These are phyloP conservation scores for Metarhizium sp. DNA, from an alignment of 2,329 filamentous ascomycete species.

Conservation along the genomic window DNA sequence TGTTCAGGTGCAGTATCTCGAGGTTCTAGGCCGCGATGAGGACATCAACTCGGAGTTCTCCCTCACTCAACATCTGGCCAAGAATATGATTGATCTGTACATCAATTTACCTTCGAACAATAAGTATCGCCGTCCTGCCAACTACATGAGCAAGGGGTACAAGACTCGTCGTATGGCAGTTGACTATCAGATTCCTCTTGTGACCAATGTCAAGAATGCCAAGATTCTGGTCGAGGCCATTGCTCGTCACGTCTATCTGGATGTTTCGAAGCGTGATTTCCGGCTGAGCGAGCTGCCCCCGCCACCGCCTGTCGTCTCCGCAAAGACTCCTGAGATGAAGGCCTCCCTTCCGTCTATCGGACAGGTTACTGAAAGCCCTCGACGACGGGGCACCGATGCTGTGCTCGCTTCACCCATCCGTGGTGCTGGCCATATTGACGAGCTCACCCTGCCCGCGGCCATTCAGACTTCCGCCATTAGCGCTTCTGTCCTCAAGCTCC, in stretches of 20 bases:
- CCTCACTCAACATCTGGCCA: constrained; percentile 88
- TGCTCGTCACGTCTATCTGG: constrained; percentile 76
- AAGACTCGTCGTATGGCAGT: constrained; percentile 95
- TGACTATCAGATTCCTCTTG: constrained; percentile 89
- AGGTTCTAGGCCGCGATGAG: constrained; percentile 71
- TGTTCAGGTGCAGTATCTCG: constrained; percentile 86
- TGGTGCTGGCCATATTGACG: constrained; percentile 26
- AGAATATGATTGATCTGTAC: constrained; percentile 97
- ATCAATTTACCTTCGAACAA: constrained; percentile 99
- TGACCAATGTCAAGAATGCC: constrained; percentile 98
- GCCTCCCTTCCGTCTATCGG: constrained; percentile 31
- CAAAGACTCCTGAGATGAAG: constrained; percentile 50
- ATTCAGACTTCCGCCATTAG: constrained; percentile 42
- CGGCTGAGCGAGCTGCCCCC: constrained; percentile 77
- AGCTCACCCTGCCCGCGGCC: constrained; percentile 36
- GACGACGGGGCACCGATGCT: constrained; percentile 19
- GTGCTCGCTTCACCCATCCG: constrained; percentile 13
- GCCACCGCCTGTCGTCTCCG: constrained; percentile 59
- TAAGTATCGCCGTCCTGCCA: constrained; percentile 90
- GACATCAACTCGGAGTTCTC: constrained; percentile 95
- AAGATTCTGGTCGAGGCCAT: constrained; percentile 96
- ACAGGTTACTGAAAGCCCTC: constrained; percentile 26
- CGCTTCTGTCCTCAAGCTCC: constrained; percentile 59
- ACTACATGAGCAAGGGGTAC: constrained; percentile 98
- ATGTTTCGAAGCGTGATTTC: constrained; percentile 76